phyloP scores from a whole-genome alignment of 768 basidiomycete genomes.

The Hebeloma cylindrosporum region DNA sequence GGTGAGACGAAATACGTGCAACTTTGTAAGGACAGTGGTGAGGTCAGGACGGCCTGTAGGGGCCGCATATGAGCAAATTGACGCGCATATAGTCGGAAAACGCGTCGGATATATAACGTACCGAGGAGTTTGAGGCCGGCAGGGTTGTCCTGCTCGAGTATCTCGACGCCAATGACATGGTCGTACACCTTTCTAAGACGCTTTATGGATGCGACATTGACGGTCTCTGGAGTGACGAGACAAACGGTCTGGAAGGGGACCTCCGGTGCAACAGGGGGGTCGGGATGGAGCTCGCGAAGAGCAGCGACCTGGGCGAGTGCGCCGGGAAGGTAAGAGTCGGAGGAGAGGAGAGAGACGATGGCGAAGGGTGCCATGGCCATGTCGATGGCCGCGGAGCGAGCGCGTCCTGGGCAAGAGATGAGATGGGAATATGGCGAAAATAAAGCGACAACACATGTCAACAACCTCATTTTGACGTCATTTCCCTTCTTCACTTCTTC shows the following conservation, averaged over 20 bases:
- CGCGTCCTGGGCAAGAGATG: conserved; percentile 19
- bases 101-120: conserved; percentile 39
- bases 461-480: conserved; percentile 25
- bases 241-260: conserved; percentile 81
- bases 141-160: conserved; percentile 69
- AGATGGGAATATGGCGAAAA: conserved; percentile 20
- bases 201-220: conserved; percentile 80
- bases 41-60: conserved; percentile 88
- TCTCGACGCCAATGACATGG: conserved; percentile 88
- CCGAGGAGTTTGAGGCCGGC: conserved; percentile 79
- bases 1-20: conserved; percentile 91
- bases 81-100: conserved; percentile 17
- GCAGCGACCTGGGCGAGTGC: conserved; percentile 86
- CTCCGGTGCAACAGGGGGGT: conserved; percentile 54
- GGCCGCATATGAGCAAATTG: conserved; percentile 7
- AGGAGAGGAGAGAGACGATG: conserved; percentile 91
- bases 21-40: conserved; percentile 89
- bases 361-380: conserved; percentile 75
- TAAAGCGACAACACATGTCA: conserved; percentile 31
- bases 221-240: conserved; percentile 91
- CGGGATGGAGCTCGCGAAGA: conserved; percentile 74
- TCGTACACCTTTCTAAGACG: conserved; percentile 79
- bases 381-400: conserved; percentile 26
- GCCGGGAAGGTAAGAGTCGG: conserved; percentile 90
- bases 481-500: conserved; percentile 10